Base-by-base conservation (phyloP, 129 eudicot species). In the Centella asiatica region DNA sequence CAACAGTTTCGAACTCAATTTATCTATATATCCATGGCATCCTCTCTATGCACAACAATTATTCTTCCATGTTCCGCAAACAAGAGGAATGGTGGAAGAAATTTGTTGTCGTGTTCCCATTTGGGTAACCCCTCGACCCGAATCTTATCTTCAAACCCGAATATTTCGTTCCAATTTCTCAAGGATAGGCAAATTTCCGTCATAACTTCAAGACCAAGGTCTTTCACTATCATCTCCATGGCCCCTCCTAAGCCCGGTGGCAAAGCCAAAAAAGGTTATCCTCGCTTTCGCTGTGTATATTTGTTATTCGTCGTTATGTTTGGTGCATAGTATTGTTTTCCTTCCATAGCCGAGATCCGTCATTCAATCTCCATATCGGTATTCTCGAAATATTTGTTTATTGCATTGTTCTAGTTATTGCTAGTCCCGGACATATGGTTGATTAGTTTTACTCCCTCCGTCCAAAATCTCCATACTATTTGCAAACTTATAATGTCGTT, bases 231-330 rank as follows among this genome's bases (percentile, higher is more conserved):
- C 72, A 70, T 74, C 57, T 71, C 95, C 74, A 93, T 93, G 99
- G 99, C 95, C 17, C 97, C 97, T 28, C 96, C 96, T 57, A 93
- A 93, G 65, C 94, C 98, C 32, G 90, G 78, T 22, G 95, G 86
- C 2, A 92, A 87, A 82, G 76, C 94, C 67, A 93, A 82, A 72
- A 93, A 93, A 77, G 99, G 99, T 87, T 62, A 18, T 0, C 20
- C 28, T 23, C 17, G 15, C 7, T 20, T 14, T 44, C 27, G 2
- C 19, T 42, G 3, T 42, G 13, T 42, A 12, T n/a, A 42, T 42
- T 20, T 58, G 28, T 9, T 3, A 1, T 19, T 58, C 29, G 5
- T 58, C n/a, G 13, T 13, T 57, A 12, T 57, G 40, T 32, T 8
- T 2, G 6, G 20, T 56, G 1, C 31, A 6, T 31, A 9, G 20